phyloP scores from a whole-genome alignment of 2,329 filamentous ascomycete species.

The Lizonia empirigonia region DNA sequence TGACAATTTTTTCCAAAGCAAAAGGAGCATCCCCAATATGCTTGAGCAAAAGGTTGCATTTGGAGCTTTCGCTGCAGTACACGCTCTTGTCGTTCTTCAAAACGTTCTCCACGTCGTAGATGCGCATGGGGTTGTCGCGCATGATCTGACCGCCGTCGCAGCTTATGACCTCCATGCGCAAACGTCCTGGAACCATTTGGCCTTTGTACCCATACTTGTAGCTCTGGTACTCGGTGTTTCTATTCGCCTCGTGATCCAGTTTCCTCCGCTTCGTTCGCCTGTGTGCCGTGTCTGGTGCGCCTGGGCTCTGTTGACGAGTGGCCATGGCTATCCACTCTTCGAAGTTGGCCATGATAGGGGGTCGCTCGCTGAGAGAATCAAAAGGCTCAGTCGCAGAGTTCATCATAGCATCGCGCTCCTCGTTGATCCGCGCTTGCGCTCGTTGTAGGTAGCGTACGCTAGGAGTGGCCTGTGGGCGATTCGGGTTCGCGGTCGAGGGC shows the following conservation, averaged over 20 bases:
- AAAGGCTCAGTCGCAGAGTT: constrained; percentile 29
- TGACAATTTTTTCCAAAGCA: constrained; percentile 81
- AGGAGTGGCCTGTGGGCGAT: constrained; percentile 41
- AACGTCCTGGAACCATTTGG: constrained; percentile 79
- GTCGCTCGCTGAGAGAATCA: constrained; percentile 34
- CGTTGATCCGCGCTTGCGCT: constrained; percentile 38
- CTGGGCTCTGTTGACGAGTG: constrained; percentile 4
- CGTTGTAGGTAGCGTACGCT: constrained; percentile 46
- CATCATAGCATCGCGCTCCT: constrained; percentile 32
- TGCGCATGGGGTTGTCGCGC: constrained; percentile 60
- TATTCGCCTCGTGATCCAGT: constrained; percentile 44
- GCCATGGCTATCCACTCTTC: constrained; percentile 5
- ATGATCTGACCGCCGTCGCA: constrained; percentile 80
- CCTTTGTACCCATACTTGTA: constrained; percentile 87
- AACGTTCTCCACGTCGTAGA: constrained; percentile 69
- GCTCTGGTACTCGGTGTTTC: constrained; percentile 33
- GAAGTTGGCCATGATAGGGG: neutral
- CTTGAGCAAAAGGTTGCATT: constrained; percentile 83
- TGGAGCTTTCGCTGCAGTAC: constrained; percentile 87
- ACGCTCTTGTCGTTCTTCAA: constrained; percentile 81
- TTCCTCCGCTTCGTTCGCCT: constrained; percentile 47
- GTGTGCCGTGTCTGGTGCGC: constrained; percentile 21
- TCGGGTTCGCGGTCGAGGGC: constrained; percentile 30
- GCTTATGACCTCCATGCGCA: constrained; percentile 86
- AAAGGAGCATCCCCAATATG: constrained; percentile 84